These are phyloP conservation scores for Plasmodium gaboni DNA, from an alignment of 169 alveolate species.

Conservation along the genomic window DNA sequence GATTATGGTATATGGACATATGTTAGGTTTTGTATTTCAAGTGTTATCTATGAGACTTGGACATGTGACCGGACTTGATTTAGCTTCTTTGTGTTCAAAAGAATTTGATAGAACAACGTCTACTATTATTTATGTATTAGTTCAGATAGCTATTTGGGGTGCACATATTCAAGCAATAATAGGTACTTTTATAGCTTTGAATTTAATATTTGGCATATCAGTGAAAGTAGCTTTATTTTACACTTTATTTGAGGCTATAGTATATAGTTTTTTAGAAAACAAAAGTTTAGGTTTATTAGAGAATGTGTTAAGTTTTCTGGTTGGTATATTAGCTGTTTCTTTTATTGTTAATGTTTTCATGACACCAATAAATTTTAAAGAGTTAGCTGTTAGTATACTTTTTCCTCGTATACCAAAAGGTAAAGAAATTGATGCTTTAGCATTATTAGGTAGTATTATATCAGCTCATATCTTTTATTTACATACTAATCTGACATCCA, in stretches of 20 bases:
- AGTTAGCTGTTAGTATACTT: constrained; percentile 33
- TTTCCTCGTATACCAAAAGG: constrained; percentile 66
- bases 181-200: constrained; percentile 59
- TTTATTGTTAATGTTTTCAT: constrained; percentile 71
- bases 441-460: constrained; percentile 58
- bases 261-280: constrained; percentile 65
- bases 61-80: constrained; percentile 80
- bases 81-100: constrained; percentile 76
- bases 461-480: constrained; percentile 74
- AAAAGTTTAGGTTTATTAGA: constrained; percentile 50
- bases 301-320: constrained; percentile 61
- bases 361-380: constrained; percentile 55
- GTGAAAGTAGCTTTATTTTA: constrained; percentile 60
- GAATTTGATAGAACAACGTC: constrained; percentile 63
- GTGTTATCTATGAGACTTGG: constrained; percentile 80
- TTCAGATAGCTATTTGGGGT: constrained; percentile 74
- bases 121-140: constrained; percentile 31
- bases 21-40: constrained; percentile 81
- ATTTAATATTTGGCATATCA: constrained; percentile 69
- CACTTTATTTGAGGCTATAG: constrained; percentile 57
- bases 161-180: constrained; percentile 72
- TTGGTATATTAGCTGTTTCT: constrained; percentile 48
- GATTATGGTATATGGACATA: constrained; percentile 79
- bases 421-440: constrained; percentile 66
- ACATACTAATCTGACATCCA: constrained; percentile 70